Evolutionary conservation across 345 rosid genomes (phyloP), one percentile per base, ranked within the genome.

Genomic region (Linum lewisii): DNA sequence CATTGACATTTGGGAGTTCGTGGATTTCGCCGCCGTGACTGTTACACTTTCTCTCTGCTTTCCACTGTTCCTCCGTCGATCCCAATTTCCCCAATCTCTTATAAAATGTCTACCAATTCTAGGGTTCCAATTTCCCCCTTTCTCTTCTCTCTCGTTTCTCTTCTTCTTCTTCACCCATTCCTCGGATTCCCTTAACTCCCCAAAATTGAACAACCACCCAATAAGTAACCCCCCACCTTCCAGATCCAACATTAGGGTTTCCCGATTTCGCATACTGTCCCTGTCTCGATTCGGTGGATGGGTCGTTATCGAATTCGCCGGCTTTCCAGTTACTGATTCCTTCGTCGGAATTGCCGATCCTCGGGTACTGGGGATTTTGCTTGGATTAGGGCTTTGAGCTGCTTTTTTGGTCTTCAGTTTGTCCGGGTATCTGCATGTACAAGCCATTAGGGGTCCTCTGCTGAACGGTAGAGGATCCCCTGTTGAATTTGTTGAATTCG

Each of bases 371-470:
- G 47, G 67, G 61, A 58, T 70, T 66, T 64, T 62, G 60, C 75
- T 38, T 57, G 66, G 60, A 58, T 57, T 57, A 6, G 37, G 69
- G 54, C 55, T 60, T 74, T 57, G 64, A 51, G 38, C 26, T 25
- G 53, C 29, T 49, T 63, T 54, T n/a, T n/a, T n/a, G n/a, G 61
- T 45, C 60, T 63, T 63, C 34, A 54, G 55, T 78, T 72, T 22
- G 71, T 29, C 34, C 34, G 64, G 49, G 59, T 60, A 61, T 65
- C 60, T 77, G 82, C 78, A 82, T 75, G 86, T 80, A 62, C 67
- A 75, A 79, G 72, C 78, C 58, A 66, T 68, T 53, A 70, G 78
- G 82, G 82, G 77, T 78, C 86, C 83, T 78, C 86, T 78, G 78
- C 83, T 68, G 24, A 58, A 59, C 47, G 72, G 86, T 78, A 37